Evolutionary conservation across 768 basidiomycete species (phyloP), one percentile per base, ranked within the genome.

Genomic region (Boletus speciosus): DNA sequence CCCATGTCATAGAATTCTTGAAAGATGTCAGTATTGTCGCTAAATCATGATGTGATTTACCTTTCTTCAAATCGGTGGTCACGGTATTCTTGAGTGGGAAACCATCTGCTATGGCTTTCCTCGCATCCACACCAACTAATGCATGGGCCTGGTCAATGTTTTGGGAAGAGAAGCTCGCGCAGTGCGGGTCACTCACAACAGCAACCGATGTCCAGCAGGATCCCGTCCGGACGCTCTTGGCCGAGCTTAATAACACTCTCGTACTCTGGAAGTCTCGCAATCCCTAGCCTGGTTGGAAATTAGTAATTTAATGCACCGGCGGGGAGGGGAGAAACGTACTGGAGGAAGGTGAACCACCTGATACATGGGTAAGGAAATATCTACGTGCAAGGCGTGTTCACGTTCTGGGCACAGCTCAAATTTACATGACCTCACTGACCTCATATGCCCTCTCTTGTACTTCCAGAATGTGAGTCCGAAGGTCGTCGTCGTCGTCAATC

Each of bases 1-100:
- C 84, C 84, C 7, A 79, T 66, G 2, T 79, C 71, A 78, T 81
- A 81, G 55, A 81, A 86, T 2, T 68, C 85, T 85, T 42, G 19
- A 40, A 36, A 21, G 23, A 31, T 5, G 29, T 36, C 5, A 49
- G 15, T 4, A 1, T 38, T 7, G 4, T 37, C 34, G 12, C 4
- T 21, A 50, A n/a, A 39, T 4, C 14, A 23, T 6, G 4, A 40
- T 32, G 10, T 38, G 31, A 6, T 12, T 49, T 44, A 73, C 79
- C 75, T 47, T 69, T 49, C 16, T 59, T 55, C n/a, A 80, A 53
- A 56, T 81, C 79, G 4, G 71, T 67, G 6, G 68, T 69, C 19
- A 81, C 55, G 23, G 71, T 63, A 27, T 76, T 73, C 57, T 64
- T 51, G 11, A 70, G 54, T 0, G 77, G 80, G 52, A 66, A 80